Percentiles rank a stretch among this genome's conserved stretches.
Conservation (phyloP, 176 grass and related monocot species). For the Eleusine coracana region DNA sequence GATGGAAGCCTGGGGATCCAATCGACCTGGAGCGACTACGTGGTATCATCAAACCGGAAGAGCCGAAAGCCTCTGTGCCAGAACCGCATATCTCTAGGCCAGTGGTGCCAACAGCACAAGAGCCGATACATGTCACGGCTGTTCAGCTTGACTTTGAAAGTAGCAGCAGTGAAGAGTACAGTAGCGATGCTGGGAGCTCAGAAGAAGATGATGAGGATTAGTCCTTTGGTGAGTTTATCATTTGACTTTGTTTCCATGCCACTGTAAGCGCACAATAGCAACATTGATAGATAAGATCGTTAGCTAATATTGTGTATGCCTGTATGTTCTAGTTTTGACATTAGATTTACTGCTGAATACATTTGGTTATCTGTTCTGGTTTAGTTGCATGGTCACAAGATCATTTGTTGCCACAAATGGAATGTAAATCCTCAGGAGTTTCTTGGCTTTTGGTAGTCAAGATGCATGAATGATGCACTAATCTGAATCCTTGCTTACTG, state of each 20-base stretch:
- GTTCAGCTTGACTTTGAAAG: conserved; percentile 83
- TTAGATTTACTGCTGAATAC: conserved; percentile 15
- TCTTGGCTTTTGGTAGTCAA: not conserved
- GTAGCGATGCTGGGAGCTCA: conserved; percentile 81
- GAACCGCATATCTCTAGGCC: conserved; percentile 26
- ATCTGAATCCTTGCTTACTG: not conserved
- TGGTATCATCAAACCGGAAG: conserved; percentile 68
- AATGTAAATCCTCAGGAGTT: not conserved
- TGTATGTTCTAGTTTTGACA: not conserved
- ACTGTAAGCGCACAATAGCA: not conserved
- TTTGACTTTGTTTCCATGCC: conserved; percentile 32
- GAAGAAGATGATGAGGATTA: conserved; percentile 97
- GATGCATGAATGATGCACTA: not conserved
- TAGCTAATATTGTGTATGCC: not conserved
- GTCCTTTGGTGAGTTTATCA: conserved; percentile 46
- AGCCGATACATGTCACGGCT: conserved; percentile 59
- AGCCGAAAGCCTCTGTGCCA: conserved; percentile 35
- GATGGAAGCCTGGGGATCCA: conserved; percentile 94
- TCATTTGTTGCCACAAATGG: not conserved
- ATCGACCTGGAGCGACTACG: conserved; percentile 59
- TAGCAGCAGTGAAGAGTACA: conserved; percentile 89
- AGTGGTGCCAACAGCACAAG: conserved; percentile 36
- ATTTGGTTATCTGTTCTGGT: not conserved
- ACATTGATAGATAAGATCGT: not conserved
- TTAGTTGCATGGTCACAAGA: not conserved